Percentiles rank a stretch among this genome's conserved stretches.
These are phyloP conservation scores for Phallus indusiatus DNA, from an alignment of 768 basidiomycete species.

Conservation along the genomic window DNA sequence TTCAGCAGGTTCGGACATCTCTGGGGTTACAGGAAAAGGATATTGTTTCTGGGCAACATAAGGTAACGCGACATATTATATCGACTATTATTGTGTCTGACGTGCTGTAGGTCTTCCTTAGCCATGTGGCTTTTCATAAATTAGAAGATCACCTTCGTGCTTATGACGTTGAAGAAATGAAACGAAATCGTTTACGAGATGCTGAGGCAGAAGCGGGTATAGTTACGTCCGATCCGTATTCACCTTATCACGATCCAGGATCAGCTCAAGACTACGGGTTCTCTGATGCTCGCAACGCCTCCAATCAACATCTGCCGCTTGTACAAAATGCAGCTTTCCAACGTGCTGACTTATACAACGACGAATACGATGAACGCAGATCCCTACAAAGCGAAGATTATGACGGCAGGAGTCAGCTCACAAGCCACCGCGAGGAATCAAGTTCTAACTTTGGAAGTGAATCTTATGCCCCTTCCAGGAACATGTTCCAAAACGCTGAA, in stretches of 20 bases:
- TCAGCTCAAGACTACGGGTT: slow-evolving; percentile 29
- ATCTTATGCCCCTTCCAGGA: slow-evolving; percentile 86
- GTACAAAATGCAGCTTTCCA: slow-evolving; percentile 79
- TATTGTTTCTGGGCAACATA: slow-evolving; percentile 71
- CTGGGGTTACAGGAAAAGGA: slow-evolving; percentile 58
- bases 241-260: slow-evolving; percentile 57
- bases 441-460: slow-evolving; percentile 82
- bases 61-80: slow-evolving; percentile 38
- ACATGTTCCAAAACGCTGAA: slow-evolving; percentile 88
- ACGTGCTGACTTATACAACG: slow-evolving; percentile 64
- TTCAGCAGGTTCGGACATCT: slow-evolving; percentile 47
- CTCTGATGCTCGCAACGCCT: slow-evolving; percentile 47
- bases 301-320: slow-evolving; percentile 71
- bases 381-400: slow-evolving; percentile 70
- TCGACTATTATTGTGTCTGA: background rate
- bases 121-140: slow-evolving; percentile 73
- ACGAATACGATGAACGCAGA: slow-evolving; percentile 68
- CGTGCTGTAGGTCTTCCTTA: slow-evolving; percentile 68
- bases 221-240: slow-evolving; percentile 58
- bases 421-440: slow-evolving; percentile 68
- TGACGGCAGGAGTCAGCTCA: slow-evolving; percentile 69
- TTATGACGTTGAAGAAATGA: slow-evolving; percentile 78
- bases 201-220: slow-evolving; percentile 65
- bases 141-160: slow-evolving; percentile 84
- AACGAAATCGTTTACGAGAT: slow-evolving; percentile 67